A percentile compares a stretch with the other conserved stretches of the same genome.
Conservation (phyloP, 1,284 basidiomycete species). For the Austroboletus niveus region DNA sequence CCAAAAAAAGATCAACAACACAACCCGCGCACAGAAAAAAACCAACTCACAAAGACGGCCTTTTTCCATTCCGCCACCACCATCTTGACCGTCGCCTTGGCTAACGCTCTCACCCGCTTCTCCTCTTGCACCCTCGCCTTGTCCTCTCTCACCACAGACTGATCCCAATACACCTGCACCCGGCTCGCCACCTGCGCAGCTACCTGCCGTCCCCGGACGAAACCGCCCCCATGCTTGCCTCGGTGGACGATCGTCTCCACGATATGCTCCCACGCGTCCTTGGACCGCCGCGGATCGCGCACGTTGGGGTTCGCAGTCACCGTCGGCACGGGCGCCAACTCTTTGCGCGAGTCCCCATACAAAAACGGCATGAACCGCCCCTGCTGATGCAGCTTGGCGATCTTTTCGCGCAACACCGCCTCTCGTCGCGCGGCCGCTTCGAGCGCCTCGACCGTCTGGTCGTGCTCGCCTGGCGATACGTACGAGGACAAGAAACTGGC, state of each 20-base stretch:
- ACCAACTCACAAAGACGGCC: conserved; percentile 74
- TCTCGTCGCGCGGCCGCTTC: conserved; percentile 47
- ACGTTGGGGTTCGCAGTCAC: conserved; percentile 16
- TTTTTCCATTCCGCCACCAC: conserved; percentile 87
- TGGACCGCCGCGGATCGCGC: conserved; percentile 34
- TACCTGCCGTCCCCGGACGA: conserved; percentile 42
- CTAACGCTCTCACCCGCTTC: conserved; percentile 62
- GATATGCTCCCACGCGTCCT: conserved; percentile 57
- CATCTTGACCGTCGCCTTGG: conserved; percentile 68
- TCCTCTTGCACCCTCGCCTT: conserved; percentile 65
- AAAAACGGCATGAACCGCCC: conserved; percentile 34
- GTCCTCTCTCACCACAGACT: conserved; percentile 62
- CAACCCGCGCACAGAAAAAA: neutral
- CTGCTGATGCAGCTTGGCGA: conserved; percentile 45
- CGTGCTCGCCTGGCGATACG: conserved; percentile 46
- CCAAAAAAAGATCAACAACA: conserved; percentile 2
- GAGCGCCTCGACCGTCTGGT: conserved; percentile 44
- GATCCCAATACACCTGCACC: conserved; percentile 80
- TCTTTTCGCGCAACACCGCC: conserved; percentile 51
- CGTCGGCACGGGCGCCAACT: conserved; percentile 3
- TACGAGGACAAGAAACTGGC: conserved; percentile 61
- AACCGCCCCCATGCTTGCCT: conserved; percentile 30
- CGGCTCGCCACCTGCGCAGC: conserved; percentile 64
- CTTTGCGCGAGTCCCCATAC: conserved; percentile 23
- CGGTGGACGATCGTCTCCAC: conserved; percentile 43